Conservation (phyloP, 2,329 filamentous ascomycete species). For the Cladosporium oxysporum region DNA sequence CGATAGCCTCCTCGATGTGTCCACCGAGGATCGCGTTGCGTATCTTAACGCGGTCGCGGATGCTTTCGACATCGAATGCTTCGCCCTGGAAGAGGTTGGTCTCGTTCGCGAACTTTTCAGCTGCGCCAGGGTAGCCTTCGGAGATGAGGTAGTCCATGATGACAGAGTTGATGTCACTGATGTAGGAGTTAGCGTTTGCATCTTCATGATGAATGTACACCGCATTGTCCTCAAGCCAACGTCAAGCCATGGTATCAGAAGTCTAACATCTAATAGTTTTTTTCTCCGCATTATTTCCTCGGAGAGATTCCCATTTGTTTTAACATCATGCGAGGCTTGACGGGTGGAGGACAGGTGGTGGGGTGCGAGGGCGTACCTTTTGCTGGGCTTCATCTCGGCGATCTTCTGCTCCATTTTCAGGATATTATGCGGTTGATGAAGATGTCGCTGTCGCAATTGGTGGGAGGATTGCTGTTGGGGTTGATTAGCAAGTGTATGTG, state of each 20-base stretch:
- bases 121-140: conserved; percentile 90
- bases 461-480: conserved; percentile 9
- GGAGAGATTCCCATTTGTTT: conserved; percentile 99
- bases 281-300: conserved; percentile 90
- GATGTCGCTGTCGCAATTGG: conserved; percentile 2
- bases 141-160: conserved; percentile 97
- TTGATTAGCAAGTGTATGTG: not conserved
- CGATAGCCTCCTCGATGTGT: conserved; percentile 81
- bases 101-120: conserved; percentile 89
- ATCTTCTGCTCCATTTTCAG: conserved; percentile 54
- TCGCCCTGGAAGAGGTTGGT: conserved; percentile 79
- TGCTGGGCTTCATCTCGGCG: conserved; percentile 81
- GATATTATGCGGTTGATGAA: conserved; percentile 5
- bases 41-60: conserved; percentile 78
- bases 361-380: conserved; percentile 60
- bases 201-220: not conserved
- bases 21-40: conserved; percentile 82
- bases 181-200: conserved; percentile 1
- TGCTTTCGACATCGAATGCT: conserved; percentile 63
- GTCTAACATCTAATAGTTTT: conserved; percentile 49
- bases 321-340: conserved; percentile 68
- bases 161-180: conserved; percentile 89
- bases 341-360: conserved; percentile 37
- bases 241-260: conserved; percentile 21
- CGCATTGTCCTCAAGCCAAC: conserved; percentile 13